Percentiles rank a stretch among this genome's conserved stretches.
These are phyloP conservation scores for Chamaenerion angustifolium DNA, from an alignment of 345 rosid species.

Conservation along the genomic window DNA sequence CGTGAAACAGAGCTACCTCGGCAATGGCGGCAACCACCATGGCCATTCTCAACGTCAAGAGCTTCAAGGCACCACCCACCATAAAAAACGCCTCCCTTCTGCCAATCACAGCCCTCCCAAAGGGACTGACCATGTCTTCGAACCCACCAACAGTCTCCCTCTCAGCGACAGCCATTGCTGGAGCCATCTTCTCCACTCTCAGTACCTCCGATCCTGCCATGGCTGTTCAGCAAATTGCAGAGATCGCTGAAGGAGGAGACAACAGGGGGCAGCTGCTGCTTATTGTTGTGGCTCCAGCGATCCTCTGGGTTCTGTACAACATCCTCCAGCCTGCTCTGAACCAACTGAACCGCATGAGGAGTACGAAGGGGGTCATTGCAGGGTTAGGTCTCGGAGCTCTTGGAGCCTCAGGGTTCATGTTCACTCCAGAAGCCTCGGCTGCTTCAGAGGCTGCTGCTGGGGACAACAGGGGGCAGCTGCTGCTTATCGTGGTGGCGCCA, in stretches of 20 bases:
- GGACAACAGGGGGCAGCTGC: constrained; percentile 72
- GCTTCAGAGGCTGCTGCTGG: constrained; percentile 24
- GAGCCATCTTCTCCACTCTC: constrained; percentile 64
- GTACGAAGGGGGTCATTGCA: constrained; percentile 40
- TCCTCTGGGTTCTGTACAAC: constrained; percentile 88
- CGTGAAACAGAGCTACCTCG: constrained; percentile 16
- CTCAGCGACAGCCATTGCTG: constrained; percentile 42
- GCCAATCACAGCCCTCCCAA: constrained; percentile 31
- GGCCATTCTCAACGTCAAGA: constrained; percentile 47
- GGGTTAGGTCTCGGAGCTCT: constrained; percentile 79
- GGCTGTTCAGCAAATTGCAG: constrained; percentile 80
- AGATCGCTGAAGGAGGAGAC: constrained; percentile 60
- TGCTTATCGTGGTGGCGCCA: constrained; percentile 71
- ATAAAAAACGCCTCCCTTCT: constrained; percentile 22
- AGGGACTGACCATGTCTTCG: constrained; percentile 23
- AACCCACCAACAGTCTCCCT: constrained; percentile 14
- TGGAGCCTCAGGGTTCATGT: constrained; percentile 39
- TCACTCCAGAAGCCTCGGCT: constrained; percentile 39
- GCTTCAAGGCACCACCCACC: constrained; percentile 21
- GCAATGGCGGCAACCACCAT: constrained; percentile 56
- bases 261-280: constrained; percentile 78
- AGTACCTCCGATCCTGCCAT: constrained; percentile 59
- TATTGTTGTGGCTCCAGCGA: constrained; percentile 73
- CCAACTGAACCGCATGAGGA: constrained; percentile 69
- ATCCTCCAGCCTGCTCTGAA: constrained; percentile 88